Conservation (phyloP, 495 filamentous ascomycete species). For the Annulohypoxylon stygium region DNA sequence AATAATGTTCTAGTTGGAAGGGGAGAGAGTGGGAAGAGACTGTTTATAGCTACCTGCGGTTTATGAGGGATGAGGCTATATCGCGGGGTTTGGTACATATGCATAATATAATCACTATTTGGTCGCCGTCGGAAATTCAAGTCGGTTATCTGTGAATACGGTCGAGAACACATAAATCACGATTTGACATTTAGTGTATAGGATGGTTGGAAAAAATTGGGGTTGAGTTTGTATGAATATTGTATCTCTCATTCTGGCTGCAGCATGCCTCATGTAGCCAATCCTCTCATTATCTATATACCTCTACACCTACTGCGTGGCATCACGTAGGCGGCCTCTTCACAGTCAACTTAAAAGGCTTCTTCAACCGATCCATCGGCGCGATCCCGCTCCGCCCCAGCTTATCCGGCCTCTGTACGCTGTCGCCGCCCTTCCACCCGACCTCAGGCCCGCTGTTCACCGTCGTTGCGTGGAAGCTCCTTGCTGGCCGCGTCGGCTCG, state of each 20-base stretch:
- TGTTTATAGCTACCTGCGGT: background rate
- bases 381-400: conserved; percentile 52
- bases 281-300: background rate
- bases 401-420: conserved; percentile 52
- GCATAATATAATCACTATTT: background rate
- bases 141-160: background rate
- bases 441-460: conserved; percentile 35
- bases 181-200: too few relatives aligned
- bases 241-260: too few relatives aligned
- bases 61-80: background rate
- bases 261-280: background rate
- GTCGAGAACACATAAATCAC: too few relatives aligned
- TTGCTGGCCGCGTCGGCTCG: conserved; percentile 53
- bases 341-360: conserved; percentile 63
- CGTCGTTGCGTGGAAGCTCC: conserved; percentile 59
- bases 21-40: background rate
- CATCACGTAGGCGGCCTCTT: conserved; percentile 45
- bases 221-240: too few relatives aligned
- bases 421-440: conserved; percentile 49
- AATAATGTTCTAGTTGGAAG: background rate
- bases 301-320: too few relatives aligned
- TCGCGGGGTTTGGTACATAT: background rate
- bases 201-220: too few relatives aligned
- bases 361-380: conserved; percentile 58
- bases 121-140: background rate